Base-by-base conservation (phyloP, 2,329 filamentous ascomycete genomes). In the Aureobasidium sp. region DNA sequence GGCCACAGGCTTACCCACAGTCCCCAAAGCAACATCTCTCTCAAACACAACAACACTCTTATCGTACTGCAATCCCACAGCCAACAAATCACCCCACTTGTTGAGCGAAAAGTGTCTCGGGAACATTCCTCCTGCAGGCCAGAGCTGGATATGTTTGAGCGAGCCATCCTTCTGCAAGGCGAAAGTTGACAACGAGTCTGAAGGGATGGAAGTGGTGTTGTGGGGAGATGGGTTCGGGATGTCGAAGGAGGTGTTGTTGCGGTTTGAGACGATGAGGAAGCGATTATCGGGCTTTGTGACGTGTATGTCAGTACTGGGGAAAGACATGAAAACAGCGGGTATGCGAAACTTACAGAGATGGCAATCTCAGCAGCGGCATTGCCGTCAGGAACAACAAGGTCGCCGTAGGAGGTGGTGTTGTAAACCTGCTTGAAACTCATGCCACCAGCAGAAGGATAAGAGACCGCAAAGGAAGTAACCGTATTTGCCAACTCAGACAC, bases 61-160 rank as follows among this genome's bases (percentile, higher is more conserved):
- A 55, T 83, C 83, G 16, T 74, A 73, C 73, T 91, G 86, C 65
- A 88, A 78, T 0, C 81, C 87, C 32, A 90, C 82, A 1, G 85
- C 88, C 3, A 90, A 74, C 62, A 87, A 73, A 60, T 79, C 79
- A 1, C 88, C 88, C 11, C 79, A 81, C 64, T 78, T 79, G 72
- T 87, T 91, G 61, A 90, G 74, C 55, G 80, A 81, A 71, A 90
- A 88, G 44, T 88, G 86, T 27, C 89, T 80, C 0, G 89, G 89
- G 61, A 79, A 81, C 8, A 75, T 72, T 2, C 89, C 89, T 53
- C 86, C 86, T 0, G 85, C 81, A 0, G 87, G 78, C n/a, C 80
- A 80, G 32, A 84, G 77, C 67, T 87, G 81, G 3, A 83, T 70
- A 61, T 83, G 79, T 0, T 69, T 73, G 30, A 90, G 76, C 1